These are phyloP conservation scores for Berkeleyomyces rouxiae DNA, from an alignment of 2,329 filamentous ascomycete genomes.

Conservation along the genomic window DNA sequence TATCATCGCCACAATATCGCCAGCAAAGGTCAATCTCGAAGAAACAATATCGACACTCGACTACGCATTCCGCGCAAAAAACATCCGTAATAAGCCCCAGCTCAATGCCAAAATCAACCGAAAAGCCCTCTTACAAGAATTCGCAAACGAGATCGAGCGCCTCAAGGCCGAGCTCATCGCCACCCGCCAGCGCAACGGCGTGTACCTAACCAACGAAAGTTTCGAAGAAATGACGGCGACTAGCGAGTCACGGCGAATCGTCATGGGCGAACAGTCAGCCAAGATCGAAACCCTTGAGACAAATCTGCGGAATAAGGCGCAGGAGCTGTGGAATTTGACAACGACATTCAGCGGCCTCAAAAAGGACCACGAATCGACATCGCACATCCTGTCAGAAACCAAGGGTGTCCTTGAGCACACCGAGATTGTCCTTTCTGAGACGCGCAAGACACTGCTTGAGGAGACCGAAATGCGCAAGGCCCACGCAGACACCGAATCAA, in stretches of 20 bases:
- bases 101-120: constrained; percentile 85
- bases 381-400: constrained; percentile 56
- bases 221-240: constrained; percentile 86
- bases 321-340: constrained; percentile 76
- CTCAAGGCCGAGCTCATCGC: constrained; percentile 87
- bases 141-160: constrained; percentile 83
- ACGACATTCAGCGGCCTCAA: constrained; percentile 77
- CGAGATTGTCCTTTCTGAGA: constrained; percentile 64
- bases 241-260: constrained; percentile 79
- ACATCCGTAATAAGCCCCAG: constrained; percentile 95
- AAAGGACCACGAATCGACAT: constrained; percentile 72
- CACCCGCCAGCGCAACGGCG: constrained; percentile 82
- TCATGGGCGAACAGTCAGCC: constrained; percentile 81
- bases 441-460: constrained; percentile 58
- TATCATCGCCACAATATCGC: constrained; percentile 93
- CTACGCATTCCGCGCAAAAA: constrained; percentile 95
- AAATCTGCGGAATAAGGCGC: constrained; percentile 81
- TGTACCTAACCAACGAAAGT: constrained; percentile 75
- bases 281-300: constrained; percentile 85
- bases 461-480: constrained; percentile 68
- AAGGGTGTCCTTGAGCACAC: constrained; percentile 73
- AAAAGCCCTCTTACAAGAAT: constrained; percentile 78
- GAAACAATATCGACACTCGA: constrained; percentile 97
- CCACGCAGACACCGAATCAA: constrained; percentile 68
- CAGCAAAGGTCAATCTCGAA: constrained; percentile 85